Conservation (phyloP, 2,329 filamentous ascomycete species). For the Raffaelea ambrosiae region DNA sequence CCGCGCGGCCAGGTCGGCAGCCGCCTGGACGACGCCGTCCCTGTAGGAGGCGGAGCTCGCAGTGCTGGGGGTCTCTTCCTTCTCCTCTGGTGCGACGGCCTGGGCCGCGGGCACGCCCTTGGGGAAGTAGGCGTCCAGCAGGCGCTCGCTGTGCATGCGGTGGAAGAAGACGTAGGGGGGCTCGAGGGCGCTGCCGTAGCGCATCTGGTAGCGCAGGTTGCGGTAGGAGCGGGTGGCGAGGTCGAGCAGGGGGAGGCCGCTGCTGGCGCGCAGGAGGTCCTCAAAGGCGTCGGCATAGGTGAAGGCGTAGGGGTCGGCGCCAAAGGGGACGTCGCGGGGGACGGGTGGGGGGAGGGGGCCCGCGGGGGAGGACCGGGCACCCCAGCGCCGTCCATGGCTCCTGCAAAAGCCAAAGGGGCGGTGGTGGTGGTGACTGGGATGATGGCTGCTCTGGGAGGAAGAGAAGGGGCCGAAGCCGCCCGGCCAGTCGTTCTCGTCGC, state of each 20-base stretch:
- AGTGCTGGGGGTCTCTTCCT: slow-evolving; percentile 13
- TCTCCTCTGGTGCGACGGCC: not conserved
- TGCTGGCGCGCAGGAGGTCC: slow-evolving; percentile 42
- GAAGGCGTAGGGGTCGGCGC: slow-evolving; percentile 29
- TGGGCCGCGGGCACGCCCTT: slow-evolving; percentile 8
- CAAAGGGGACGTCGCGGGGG: slow-evolving; percentile 32
- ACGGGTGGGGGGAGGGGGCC: slow-evolving; percentile 34
- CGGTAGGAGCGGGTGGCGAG: slow-evolving; percentile 27
- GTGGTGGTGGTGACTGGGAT: not conserved
- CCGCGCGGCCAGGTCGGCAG: slow-evolving; percentile 2
- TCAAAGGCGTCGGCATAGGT: slow-evolving; percentile 51
- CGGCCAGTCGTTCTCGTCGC: not conserved
- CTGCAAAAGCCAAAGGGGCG: not conserved
- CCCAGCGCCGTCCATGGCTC: not conserved
- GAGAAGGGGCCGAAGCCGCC: not conserved
- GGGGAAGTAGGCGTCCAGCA: slow-evolving; percentile 25
- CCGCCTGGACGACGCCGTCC: slow-evolving; percentile 9
- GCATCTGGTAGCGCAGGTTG: slow-evolving; percentile 12
- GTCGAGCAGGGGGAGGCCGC: slow-evolving; percentile 31
- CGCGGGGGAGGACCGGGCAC: not conserved
- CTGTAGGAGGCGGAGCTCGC: no score
- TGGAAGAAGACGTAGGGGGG: slow-evolving; percentile 33
- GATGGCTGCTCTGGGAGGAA: no score
- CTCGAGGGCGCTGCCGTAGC: slow-evolving; percentile 21
- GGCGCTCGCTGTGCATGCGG: slow-evolving; percentile 23